Conservation (phyloP, 2,329 filamentous ascomycete genomes). For the Seiridium unicorne region DNA sequence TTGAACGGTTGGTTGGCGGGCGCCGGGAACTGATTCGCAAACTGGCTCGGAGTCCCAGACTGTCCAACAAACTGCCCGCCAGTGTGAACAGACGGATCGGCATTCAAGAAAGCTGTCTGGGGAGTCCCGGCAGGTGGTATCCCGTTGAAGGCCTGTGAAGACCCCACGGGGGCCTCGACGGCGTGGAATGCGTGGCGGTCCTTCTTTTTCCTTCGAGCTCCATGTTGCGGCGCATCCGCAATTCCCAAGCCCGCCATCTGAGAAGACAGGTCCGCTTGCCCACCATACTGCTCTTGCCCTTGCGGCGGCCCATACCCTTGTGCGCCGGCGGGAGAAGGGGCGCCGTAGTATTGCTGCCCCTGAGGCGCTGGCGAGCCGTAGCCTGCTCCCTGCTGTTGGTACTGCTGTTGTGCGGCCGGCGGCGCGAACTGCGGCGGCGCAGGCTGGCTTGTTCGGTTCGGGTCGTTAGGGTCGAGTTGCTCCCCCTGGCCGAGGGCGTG, state of each 20-base stretch:
- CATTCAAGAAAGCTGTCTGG: conserved; percentile 58
- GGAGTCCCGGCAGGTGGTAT: conserved; percentile 58
- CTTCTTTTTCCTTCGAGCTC: conserved; percentile 79
- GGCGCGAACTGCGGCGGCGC: conserved; percentile 56
- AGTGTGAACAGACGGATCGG: conserved; percentile 42
- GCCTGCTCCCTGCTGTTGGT: conserved; percentile 40
- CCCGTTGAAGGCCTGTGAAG: conserved; percentile 68
- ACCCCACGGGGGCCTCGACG: conserved; percentile 69
- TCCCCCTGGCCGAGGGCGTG: conserved; percentile 57
- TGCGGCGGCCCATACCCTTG: conserved; percentile 31
- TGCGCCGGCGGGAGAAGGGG: conserved; percentile 27
- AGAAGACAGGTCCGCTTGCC: conserved; percentile 53
- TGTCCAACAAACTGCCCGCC: conserved; percentile 46
- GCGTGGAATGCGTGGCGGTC: conserved; percentile 90
- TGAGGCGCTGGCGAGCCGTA: conserved; percentile 37
- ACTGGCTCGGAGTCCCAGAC: conserved; percentile 49
- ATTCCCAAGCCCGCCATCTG: conserved; percentile 80
- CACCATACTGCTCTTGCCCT: conserved; percentile 26
- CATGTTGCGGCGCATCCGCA: conserved; percentile 49
- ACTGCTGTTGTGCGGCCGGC: conserved; percentile 51
- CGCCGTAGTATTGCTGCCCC: conserved; percentile 37
- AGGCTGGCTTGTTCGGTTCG: conserved; percentile 48
- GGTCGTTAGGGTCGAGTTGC: conserved; percentile 52
- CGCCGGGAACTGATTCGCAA: conserved; percentile 59
- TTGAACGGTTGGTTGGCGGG: conserved; percentile 53